A percentile compares a stretch with the other conserved stretches of the same genome.
phyloP scores from a whole-genome alignment of 192 early-diverging fungal species.

The Podila epigama region DNA sequence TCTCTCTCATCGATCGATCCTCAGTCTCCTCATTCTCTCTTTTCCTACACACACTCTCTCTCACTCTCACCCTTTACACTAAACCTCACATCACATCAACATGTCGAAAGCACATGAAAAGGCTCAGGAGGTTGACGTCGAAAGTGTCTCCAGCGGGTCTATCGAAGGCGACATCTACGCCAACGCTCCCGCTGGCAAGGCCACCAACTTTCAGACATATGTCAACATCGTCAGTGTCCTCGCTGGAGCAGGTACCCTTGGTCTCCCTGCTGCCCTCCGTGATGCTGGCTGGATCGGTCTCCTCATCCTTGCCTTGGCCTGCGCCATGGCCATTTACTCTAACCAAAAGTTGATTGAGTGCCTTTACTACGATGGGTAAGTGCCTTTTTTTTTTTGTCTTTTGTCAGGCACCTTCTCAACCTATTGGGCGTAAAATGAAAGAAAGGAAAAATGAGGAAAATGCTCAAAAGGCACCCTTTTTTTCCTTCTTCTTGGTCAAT shows the following conservation, averaged over 20 bases:
- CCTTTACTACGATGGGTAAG: conserved; percentile 62
- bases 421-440: not conserved
- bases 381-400: not conserved
- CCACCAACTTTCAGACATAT: conserved; percentile 46
- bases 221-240: conserved; percentile 59
- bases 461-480: not conserved
- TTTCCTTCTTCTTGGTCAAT: conserved; percentile 1
- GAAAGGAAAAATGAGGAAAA: too few relatives aligned
- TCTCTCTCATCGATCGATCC: too few relatives aligned
- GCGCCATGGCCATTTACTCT: conserved; percentile 73
- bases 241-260: conserved; percentile 69
- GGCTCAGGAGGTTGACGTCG: conserved; percentile 25
- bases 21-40: too few relatives aligned
- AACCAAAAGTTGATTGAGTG: conserved; percentile 76
- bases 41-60: not conserved
- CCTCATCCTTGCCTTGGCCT: conserved; percentile 71
- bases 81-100: not conserved
- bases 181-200: conserved; percentile 30
- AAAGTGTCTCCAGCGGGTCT: conserved; percentile 36
- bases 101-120: conserved; percentile 19
- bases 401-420: not conserved
- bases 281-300: conserved; percentile 84
- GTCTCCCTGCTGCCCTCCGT: conserved; percentile 65
- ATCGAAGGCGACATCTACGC: conserved; percentile 18
- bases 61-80: not conserved